Conservation (phyloP, 768 basidiomycete genomes). For the Cubamyces sp. region DNA sequence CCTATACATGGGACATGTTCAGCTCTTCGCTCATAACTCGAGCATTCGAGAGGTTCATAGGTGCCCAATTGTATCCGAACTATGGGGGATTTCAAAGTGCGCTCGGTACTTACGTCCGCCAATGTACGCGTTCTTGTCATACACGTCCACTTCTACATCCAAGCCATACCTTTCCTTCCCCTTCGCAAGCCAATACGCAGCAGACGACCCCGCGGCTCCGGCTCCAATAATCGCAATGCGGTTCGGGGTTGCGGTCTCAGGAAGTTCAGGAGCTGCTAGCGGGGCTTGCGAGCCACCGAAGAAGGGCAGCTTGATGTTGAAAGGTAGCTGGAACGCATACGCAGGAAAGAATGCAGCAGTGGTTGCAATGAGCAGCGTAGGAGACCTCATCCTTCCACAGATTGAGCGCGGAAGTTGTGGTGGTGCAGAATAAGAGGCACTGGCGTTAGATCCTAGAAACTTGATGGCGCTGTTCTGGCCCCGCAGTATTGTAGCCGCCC, state of each 20-base stretch:
- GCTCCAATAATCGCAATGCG: conserved; percentile 89
- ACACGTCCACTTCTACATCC: conserved; percentile 81
- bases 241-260: conserved; percentile 36
- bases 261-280: conserved; percentile 4
- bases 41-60: no score
- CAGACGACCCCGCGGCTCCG: conserved; percentile 84
- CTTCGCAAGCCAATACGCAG: conserved; percentile 83
- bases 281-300: conserved; percentile 12
- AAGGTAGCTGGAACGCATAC: conserved; percentile 27
- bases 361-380: conserved; percentile 1
- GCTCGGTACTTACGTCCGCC: conserved; percentile 74
- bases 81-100: no score
- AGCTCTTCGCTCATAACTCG: neutral
- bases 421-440: neutral
- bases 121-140: conserved; percentile 74
- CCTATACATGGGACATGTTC: conserved; percentile 53
- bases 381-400: conserved; percentile 16
- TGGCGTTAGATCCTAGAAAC: neutral
- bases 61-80: no score
- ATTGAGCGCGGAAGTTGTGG: neutral
- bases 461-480: conserved; percentile 1
- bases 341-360: conserved; percentile 19
- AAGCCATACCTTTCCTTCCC: conserved; percentile 72
- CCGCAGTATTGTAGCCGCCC: neutral
- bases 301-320: conserved; percentile 25